Conservation (phyloP, 345 rosid genomes). For the Citrus maxima region DNA sequence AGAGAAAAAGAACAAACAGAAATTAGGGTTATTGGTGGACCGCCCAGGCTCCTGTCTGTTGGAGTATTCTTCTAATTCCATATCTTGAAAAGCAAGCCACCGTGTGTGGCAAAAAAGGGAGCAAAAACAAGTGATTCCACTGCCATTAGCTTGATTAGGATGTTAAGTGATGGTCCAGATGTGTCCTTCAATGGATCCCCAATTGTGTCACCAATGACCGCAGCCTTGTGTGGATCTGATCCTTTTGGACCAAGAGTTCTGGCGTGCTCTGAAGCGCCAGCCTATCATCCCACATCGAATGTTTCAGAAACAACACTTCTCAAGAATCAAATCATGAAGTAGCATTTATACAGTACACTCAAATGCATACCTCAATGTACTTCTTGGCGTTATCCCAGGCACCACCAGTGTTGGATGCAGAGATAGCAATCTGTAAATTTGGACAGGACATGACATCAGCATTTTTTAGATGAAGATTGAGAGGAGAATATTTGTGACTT, state of each 20-base stretch:
- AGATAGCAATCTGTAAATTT: constrained; percentile 70
- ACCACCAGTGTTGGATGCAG: constrained; percentile 97
- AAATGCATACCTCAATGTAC: constrained; percentile 72
- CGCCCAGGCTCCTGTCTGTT: neutral
- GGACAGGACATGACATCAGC: neutral
- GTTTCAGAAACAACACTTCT: neutral
- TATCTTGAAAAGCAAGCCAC: constrained; percentile 83
- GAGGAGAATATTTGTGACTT: neutral
- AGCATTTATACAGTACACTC: neutral
- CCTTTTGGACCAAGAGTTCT: constrained; percentile 88
- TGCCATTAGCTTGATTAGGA: constrained; percentile 96
- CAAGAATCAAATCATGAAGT: neutral
- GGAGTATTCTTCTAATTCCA: constrained; percentile 6
- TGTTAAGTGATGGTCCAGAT: constrained; percentile 96
- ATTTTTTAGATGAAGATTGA: neutral
- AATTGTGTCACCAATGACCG: constrained; percentile 90
- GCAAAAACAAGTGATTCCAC: constrained; percentile 96
- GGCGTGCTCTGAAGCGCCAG: constrained; percentile 92
- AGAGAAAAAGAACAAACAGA: neutral
- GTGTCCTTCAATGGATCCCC: constrained; percentile 98
- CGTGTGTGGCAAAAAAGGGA: constrained; percentile 94
- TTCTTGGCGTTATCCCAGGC: constrained; percentile 99
- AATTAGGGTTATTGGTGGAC: neutral
- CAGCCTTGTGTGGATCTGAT: constrained; percentile 95
- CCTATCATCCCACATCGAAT: constrained; percentile 32